Conservation (phyloP, 2,329 filamentous ascomycete genomes). For the Cytospora piceicola region DNA sequence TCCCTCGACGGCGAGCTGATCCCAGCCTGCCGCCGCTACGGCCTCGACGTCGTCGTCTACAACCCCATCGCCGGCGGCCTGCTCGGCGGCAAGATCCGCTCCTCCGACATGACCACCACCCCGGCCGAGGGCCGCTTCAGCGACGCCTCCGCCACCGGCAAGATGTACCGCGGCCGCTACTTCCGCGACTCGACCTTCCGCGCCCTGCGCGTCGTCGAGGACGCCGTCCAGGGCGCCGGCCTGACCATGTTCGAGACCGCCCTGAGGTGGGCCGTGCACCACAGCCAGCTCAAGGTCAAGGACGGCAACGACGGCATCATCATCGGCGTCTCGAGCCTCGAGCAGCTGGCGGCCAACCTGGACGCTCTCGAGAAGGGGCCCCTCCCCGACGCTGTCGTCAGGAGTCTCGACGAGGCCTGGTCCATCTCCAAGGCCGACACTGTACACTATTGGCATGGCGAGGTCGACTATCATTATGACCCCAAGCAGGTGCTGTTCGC, state of each 20-base stretch:
- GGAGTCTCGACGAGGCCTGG: slow-evolving; percentile 79
- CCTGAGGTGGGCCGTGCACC: slow-evolving; percentile 73
- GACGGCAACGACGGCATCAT: slow-evolving; percentile 62
- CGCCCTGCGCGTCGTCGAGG: slow-evolving; percentile 70
- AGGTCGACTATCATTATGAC: slow-evolving; percentile 70
- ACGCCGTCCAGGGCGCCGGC: slow-evolving; percentile 67
- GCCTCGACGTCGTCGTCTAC: slow-evolving; percentile 78
- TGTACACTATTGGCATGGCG: slow-evolving; percentile 59
- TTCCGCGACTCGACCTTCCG: slow-evolving; percentile 68
- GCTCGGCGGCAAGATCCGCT: slow-evolving; percentile 79
- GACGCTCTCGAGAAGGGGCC: slow-evolving; percentile 68
- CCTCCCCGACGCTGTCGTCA: slow-evolving; percentile 74
- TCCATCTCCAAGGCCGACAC: slow-evolving; percentile 62
- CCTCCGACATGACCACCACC: slow-evolving; percentile 53
- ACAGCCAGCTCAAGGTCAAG: slow-evolving; percentile 61
- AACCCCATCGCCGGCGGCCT: slow-evolving; percentile 82
- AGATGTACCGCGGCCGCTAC: slow-evolving; percentile 68
- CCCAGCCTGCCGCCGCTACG: slow-evolving; percentile 73
- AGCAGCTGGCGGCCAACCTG: slow-evolving; percentile 62
- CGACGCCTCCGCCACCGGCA: slow-evolving; percentile 52
- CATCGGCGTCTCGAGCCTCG: slow-evolving; percentile 61
- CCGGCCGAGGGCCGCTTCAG: slow-evolving; percentile 74
- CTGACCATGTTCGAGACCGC: slow-evolving; percentile 74
- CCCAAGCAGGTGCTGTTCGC: slow-evolving; percentile 64
- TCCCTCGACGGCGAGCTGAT: slow-evolving; percentile 77